These are phyloP conservation scores for Phialemonium atrogriseum DNA, from an alignment of 2,329 filamentous ascomycete genomes.

Conservation along the genomic window DNA sequence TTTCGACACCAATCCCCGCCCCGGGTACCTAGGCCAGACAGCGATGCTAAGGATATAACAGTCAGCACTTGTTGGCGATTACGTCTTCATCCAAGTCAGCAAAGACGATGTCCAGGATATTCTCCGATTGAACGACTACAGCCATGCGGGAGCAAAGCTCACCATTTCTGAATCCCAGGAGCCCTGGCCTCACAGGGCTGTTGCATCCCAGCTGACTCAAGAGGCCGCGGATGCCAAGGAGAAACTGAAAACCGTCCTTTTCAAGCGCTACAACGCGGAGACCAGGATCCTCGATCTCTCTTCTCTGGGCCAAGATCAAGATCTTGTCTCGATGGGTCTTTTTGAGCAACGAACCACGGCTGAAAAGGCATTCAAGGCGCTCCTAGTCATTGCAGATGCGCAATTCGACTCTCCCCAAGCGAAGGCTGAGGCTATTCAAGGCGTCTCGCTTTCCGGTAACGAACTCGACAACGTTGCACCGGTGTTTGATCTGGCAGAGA, in stretches of 20 bases:
- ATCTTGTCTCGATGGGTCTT: slow-evolving; percentile 65
- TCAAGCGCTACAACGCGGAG: slow-evolving; percentile 61
- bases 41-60: slow-evolving; percentile 58
- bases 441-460: slow-evolving; percentile 76
- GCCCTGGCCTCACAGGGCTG: slow-evolving; percentile 27
- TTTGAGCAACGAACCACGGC: slow-evolving; percentile 64
- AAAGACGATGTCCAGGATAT: slow-evolving; percentile 57
- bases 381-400: slow-evolving; percentile 79
- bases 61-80: slow-evolving; percentile 62
- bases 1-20: slow-evolving; percentile 26
- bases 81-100: slow-evolving; percentile 58
- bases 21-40: slow-evolving; percentile 2
- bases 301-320: slow-evolving; percentile 62
- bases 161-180: slow-evolving; percentile 40
- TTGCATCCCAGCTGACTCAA: slow-evolving; percentile 33
- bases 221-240: slow-evolving; percentile 54
- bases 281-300: slow-evolving; percentile 78
- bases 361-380: slow-evolving; percentile 82
- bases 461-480: slow-evolving; percentile 62
- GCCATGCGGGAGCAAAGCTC: slow-evolving; percentile 58
- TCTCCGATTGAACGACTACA: slow-evolving; percentile 58
- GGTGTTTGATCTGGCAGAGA: slow-evolving; percentile 67
- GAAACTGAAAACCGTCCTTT: slow-evolving; percentile 63
- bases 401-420: slow-evolving; percentile 65
- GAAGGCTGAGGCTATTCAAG: slow-evolving; percentile 70